These are phyloP conservation scores for Sclerotinia minor DNA, from an alignment of 2,329 filamentous ascomycete genomes.

Conservation along the genomic window DNA sequence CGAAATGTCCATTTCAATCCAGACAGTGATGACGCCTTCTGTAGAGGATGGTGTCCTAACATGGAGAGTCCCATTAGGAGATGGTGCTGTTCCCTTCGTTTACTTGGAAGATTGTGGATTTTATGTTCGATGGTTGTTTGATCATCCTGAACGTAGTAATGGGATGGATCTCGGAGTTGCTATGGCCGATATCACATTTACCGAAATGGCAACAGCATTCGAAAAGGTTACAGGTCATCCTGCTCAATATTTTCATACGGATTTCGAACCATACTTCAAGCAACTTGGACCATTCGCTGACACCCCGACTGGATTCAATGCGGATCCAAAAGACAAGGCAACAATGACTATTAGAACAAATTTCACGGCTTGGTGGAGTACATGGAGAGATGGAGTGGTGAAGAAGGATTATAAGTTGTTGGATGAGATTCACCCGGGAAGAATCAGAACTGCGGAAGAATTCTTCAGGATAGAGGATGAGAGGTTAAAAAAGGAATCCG, in stretches of 20 bases:
- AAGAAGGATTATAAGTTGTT: constrained; percentile 51
- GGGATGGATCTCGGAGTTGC: constrained; percentile 50
- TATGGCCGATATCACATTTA: constrained; percentile 46
- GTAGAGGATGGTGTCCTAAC: constrained; percentile 47
- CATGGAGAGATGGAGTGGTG: constrained; percentile 48
- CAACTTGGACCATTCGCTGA: constrained; percentile 30
- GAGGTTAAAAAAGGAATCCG: constrained; percentile 34
- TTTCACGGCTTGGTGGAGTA: constrained; percentile 53
- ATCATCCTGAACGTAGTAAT: constrained; percentile 47
- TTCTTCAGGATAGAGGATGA: constrained; percentile 49
- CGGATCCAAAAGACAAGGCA: constrained; percentile 42
- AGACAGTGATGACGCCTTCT: constrained; percentile 45
- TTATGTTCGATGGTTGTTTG: constrained; percentile 52
- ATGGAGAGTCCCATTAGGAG: constrained; percentile 46
- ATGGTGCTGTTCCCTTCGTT: constrained; percentile 47
- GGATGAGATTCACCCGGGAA: constrained; percentile 52
- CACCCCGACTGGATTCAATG: constrained; percentile 43
- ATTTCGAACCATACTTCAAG: constrained; percentile 43
- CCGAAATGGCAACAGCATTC: constrained; percentile 47
- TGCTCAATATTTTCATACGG: constrained; percentile 45
- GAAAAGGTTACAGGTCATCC: constrained; percentile 46
- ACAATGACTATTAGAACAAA: constrained; percentile 48
- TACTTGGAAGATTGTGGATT: constrained; percentile 50
- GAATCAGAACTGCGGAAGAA: constrained; percentile 51
- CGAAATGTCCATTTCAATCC: constrained; percentile 45